A percentile compares a stretch with the other conserved stretches of the same genome.
Evolutionary conservation across 441 rosid species (phyloP).

Genomic region (Melastoma candidum): DNA sequence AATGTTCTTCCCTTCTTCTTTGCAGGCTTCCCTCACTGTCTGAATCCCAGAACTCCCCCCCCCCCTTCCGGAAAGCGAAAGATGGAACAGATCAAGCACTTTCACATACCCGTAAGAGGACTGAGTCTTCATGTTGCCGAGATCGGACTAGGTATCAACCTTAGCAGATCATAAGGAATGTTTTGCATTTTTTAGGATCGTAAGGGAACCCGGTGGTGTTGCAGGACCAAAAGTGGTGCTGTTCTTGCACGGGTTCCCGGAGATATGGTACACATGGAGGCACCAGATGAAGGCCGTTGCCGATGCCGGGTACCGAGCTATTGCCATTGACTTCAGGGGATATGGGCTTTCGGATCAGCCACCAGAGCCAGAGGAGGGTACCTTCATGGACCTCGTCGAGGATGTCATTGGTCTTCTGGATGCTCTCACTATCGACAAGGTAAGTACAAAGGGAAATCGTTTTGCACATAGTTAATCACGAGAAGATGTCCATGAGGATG

Average conservation of each 20-base stretch:
- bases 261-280: slow-evolving; percentile 49
- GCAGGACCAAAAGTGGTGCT: slow-evolving; percentile 5
- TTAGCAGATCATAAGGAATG: slow-evolving; percentile 23
- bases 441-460: background rate
- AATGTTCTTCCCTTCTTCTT: no score
- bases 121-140: slow-evolving; percentile 39
- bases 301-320: slow-evolving; percentile 28
- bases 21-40: no score
- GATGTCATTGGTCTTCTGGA: slow-evolving; percentile 29
- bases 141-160: slow-evolving; percentile 24
- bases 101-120: slow-evolving; percentile 19
- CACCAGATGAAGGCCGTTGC: slow-evolving; percentile 42
- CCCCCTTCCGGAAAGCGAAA: no score
- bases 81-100: slow-evolving; percentile 12
- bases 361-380: slow-evolving; percentile 25
- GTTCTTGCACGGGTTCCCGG: slow-evolving; percentile 50
- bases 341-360: slow-evolving; percentile 39
- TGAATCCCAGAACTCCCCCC: no score
- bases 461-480: no score
- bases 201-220: slow-evolving; percentile 15
- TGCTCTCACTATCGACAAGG: slow-evolving; percentile 24
- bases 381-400: slow-evolving; percentile 27
- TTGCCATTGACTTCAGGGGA: slow-evolving; percentile 41
- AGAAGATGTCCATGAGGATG: background rate
- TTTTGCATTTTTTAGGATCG: slow-evolving; percentile 19